Conservation (phyloP, 345 rosid genomes). For the Passiflora organensis region DNA sequence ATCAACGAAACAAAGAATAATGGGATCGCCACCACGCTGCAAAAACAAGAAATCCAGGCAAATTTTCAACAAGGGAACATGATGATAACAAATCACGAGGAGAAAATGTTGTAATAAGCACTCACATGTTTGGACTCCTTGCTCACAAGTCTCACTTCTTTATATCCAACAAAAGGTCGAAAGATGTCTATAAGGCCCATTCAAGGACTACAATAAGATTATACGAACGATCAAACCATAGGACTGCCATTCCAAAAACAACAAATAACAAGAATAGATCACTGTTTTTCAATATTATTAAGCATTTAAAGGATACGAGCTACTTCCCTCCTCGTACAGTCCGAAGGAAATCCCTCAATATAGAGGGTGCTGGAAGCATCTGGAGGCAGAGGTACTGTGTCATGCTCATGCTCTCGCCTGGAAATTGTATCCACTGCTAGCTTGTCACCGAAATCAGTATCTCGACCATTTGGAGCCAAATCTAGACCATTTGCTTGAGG, state of each 20-base stretch:
- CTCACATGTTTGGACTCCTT: constrained; percentile 73
- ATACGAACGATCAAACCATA: too few species aligned
- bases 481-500: constrained; percentile 40
- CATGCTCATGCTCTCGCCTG: constrained; percentile 42
- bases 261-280: neutral
- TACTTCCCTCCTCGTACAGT: constrained; percentile 70
- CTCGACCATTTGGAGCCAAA: constrained; percentile 46
- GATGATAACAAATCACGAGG: too few species aligned
- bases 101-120: neutral
- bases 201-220: constrained; percentile 23
- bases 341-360: constrained; percentile 82
- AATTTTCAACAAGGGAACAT: neutral
- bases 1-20: constrained; percentile 87
- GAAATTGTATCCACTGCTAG: constrained; percentile 29
- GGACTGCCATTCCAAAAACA: too few species aligned
- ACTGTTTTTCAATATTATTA: constrained; percentile 1
- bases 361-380: constrained; percentile 77
- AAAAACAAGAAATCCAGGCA: constrained; percentile 10
- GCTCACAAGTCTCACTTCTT: constrained; percentile 72
- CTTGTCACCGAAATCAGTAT: constrained; percentile 33
- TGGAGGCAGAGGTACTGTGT: constrained; percentile 49
- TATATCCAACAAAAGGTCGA: constrained; percentile 80
- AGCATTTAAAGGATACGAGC: constrained; percentile 68
- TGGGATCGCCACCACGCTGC: constrained; percentile 84
- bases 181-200: constrained; percentile 55